These are phyloP conservation scores for Xerocomellus amylosporus DNA, from an alignment of 768 basidiomycete genomes.

Conservation along the genomic window DNA sequence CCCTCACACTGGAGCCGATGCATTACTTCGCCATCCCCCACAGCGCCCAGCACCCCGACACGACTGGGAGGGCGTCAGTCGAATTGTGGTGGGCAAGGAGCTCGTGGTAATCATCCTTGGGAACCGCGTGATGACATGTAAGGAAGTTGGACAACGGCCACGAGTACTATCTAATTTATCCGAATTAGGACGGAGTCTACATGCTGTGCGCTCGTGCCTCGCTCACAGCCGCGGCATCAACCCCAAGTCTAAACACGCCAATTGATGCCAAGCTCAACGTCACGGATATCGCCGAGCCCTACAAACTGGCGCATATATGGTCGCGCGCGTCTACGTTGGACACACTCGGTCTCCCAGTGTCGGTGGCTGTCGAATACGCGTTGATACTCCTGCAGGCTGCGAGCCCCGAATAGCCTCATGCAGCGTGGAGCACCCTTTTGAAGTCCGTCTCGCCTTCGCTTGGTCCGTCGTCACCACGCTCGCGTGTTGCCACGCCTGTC, in stretches of 20 bases:
- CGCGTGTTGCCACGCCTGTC: constrained; percentile 10
- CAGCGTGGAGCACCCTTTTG: constrained; percentile 43
- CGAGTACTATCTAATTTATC: too few relatives aligned
- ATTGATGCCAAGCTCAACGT: constrained; percentile 25
- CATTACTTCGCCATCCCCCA: constrained; percentile 52
- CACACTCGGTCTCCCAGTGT: constrained; percentile 67
- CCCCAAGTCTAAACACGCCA: constrained; percentile 34
- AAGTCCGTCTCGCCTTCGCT: constrained; percentile 18
- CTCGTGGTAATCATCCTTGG: constrained; percentile 59
- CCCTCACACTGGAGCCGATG: constrained; percentile 56
- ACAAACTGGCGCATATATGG: constrained; percentile 45
- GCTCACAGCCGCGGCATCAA: too few relatives aligned
- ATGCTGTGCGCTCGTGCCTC: too few relatives aligned
- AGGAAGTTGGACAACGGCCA: constrained; percentile 44
- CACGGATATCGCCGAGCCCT: constrained; percentile 57
- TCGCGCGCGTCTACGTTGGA: constrained; percentile 50
- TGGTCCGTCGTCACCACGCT: constrained; percentile 17
- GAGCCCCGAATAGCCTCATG: constrained; percentile 18
- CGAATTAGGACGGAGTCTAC: too few relatives aligned
- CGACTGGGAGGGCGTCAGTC: constrained; percentile 46
- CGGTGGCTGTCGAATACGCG: constrained; percentile 74
- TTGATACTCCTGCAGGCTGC: constrained; percentile 69
- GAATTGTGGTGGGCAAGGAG: constrained; percentile 54
- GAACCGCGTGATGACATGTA: constrained; percentile 65
- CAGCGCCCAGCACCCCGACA: constrained; percentile 33